Percentiles rank a stretch among this genome's conserved stretches.
phyloP scores from a whole-genome alignment of 2,329 filamentous ascomycete genomes.

The Botryotinia narcissicola region DNA sequence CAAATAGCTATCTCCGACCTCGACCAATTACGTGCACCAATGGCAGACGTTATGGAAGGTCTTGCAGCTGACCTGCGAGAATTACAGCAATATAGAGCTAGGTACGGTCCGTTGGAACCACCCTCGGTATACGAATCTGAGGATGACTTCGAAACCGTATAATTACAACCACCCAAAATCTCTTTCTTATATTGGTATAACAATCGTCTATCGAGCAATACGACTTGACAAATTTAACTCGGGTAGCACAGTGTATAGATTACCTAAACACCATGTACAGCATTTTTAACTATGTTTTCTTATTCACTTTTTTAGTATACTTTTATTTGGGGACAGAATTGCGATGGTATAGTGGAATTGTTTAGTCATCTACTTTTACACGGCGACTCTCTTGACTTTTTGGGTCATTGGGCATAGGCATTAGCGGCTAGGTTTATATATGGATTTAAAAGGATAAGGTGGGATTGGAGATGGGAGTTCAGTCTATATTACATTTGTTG shows the following conservation, averaged over 20 bases:
- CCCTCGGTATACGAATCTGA: constrained; percentile 10
- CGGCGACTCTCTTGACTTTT: constrained; percentile 11
- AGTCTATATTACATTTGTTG: background rate
- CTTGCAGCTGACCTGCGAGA: constrained; percentile 62
- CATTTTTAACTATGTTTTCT: constrained; percentile 13
- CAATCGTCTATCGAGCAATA: background rate
- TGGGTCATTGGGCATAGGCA: constrained; percentile 13
- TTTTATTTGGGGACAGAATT: constrained; percentile 12
- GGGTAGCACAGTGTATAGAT: constrained; percentile 10
- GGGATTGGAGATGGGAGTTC: constrained; percentile 15
- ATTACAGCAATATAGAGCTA: constrained; percentile 56
- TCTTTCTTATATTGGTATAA: background rate
- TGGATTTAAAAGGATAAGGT: constrained; percentile 15
- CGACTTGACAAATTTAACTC: constrained; percentile 4
- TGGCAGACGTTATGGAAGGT: constrained; percentile 65
- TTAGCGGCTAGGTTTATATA: constrained; percentile 17
- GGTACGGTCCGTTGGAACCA: constrained; percentile 25
- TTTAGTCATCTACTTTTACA: constrained; percentile 2
- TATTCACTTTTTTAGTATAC: constrained; percentile 14
- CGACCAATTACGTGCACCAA: constrained; percentile 73
- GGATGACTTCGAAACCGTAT: constrained; percentile 13
- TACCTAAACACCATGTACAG: constrained; percentile 13
- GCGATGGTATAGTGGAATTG: constrained; percentile 3
- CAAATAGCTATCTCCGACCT: constrained; percentile 61
- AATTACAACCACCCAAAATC: background rate